phyloP scores from a whole-genome alignment of 305 asterid genomes.

The Fraxinus platypoda region DNA sequence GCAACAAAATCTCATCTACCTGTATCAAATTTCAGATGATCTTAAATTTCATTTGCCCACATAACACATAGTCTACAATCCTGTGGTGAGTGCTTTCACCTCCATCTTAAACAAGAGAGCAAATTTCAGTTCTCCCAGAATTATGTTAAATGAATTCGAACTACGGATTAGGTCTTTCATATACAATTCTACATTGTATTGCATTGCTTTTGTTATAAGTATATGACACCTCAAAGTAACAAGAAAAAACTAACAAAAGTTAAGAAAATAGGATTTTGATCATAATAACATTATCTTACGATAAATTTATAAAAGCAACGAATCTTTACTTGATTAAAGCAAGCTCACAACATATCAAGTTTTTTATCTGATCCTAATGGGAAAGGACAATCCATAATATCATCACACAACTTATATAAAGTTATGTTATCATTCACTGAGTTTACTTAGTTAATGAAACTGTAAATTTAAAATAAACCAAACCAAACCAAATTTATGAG shows the following conservation, averaged over 20 bases:
- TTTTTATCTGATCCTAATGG: background rate
- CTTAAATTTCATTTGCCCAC: background rate
- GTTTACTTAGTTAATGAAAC: background rate
- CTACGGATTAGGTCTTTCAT: background rate
- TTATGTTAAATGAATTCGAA: background rate
- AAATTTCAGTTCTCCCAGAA: background rate
- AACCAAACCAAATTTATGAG: background rate
- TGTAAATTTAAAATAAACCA: background rate
- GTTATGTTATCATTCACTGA: constrained; percentile 2
- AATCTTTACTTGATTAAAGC: constrained; percentile 9
- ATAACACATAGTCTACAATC: background rate
- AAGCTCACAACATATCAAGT: background rate
- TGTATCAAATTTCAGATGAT: background rate
- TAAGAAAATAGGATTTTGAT: background rate
- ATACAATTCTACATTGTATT: background rate
- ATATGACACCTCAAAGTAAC: background rate
- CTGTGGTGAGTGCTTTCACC: background rate
- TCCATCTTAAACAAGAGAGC: background rate
- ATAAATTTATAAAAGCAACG: background rate
- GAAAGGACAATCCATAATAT: background rate
- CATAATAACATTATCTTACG: background rate
- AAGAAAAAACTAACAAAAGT: background rate
- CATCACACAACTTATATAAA: background rate
- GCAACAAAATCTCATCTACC: background rate
- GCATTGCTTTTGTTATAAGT: no score